phyloP scores from a whole-genome alignment of 345 rosid genomes.

The Excoecaria agallocha region DNA sequence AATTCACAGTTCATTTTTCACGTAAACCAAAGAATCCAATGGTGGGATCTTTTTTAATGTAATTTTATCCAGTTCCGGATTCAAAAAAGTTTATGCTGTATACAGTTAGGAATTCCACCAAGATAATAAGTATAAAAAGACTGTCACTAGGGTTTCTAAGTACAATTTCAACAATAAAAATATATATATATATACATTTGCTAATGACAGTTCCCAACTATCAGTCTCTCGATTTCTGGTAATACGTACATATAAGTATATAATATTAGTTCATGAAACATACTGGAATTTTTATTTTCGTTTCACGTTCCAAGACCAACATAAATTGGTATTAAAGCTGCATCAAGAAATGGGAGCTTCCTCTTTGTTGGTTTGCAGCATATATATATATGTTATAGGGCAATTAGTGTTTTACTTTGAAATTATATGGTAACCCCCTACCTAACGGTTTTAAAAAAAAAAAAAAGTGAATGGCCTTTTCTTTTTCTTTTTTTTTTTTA shows the following conservation, averaged over 20 bases:
- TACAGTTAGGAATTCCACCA: conserved; percentile 21
- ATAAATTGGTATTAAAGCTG: conserved; percentile 40
- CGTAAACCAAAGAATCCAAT: conserved; percentile 9
- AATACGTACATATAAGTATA: background rate
- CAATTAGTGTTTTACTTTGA: conserved; percentile 12
- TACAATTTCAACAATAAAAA: conserved; percentile 4
- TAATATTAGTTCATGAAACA: conserved; percentile 25
- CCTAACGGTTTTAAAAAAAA: conserved; percentile 1
- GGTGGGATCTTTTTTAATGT: conserved; percentile 15
- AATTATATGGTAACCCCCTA: background rate
- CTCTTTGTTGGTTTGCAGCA: conserved; percentile 25
- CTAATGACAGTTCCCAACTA: conserved; percentile 4
- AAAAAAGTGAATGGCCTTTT: no score
- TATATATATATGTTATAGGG: conserved; percentile 12
- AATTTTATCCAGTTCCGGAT: conserved; percentile 24
- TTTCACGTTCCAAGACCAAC: conserved; percentile 75
- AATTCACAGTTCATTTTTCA: background rate
- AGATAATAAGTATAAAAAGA: background rate
- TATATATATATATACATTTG: no score
- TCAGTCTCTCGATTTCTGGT: conserved; percentile 11
- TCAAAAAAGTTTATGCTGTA: conserved; percentile 18
- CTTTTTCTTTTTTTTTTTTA: no score
- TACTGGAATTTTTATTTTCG: conserved; percentile 10
- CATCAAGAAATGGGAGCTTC: conserved; percentile 33
- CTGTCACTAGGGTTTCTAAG: conserved; percentile 24